These are phyloP conservation scores for Lipomyces sp. DNA, from an alignment of 805 yeast species.

Conservation along the genomic window DNA sequence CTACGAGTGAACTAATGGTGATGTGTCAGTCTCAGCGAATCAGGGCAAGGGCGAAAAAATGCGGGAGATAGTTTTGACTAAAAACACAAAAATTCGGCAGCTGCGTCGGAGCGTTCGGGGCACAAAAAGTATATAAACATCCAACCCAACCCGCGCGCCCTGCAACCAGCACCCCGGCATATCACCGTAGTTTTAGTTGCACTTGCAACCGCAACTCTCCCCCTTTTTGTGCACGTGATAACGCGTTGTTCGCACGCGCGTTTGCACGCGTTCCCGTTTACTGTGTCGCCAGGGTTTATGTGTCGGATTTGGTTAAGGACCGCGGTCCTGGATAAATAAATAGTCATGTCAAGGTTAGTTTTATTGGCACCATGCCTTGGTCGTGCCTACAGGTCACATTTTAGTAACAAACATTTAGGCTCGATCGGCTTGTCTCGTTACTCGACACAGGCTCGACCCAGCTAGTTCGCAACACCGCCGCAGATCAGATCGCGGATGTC, in stretches of 20 bases:
- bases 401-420: conserved; percentile 49
- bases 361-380: neutral
- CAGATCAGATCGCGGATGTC: conserved; percentile 92
- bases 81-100: neutral
- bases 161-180: neutral
- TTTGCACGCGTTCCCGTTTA: conserved; percentile 16
- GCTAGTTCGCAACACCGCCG: conserved; percentile 92
- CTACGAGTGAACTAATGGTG: neutral
- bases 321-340: neutral
- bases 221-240: neutral
- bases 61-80: no score
- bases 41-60: no score
- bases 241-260: conserved; percentile 11
- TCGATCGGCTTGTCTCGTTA: conserved; percentile 60
- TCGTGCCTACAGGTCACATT: neutral
- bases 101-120: conserved; percentile 1
- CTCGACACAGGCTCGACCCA: conserved; percentile 95
- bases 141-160: conserved; percentile 24
- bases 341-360: conserved; percentile 31
- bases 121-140: conserved; percentile 26
- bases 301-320: neutral
- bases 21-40: neutral
- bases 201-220: neutral
- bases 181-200: neutral
- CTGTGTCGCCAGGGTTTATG: neutral